phyloP scores from a whole-genome alignment of 305 asterid genomes.

The Ilex paraguariensis region DNA sequence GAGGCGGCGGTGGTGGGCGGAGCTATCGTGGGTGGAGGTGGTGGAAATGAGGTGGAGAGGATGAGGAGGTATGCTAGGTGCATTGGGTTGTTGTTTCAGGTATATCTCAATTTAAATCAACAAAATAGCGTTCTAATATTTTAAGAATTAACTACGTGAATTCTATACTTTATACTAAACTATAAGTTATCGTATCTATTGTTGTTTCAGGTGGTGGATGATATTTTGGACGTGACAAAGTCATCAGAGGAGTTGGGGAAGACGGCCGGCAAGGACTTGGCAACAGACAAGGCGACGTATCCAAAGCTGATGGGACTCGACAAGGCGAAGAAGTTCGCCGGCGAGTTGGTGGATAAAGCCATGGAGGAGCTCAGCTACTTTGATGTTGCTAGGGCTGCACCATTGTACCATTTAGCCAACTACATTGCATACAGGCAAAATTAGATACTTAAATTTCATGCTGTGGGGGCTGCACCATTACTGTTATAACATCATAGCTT shows the following conservation, averaged over 20 bases:
- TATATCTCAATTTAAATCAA: not conserved
- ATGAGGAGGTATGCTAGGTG: not conserved
- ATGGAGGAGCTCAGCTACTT: not conserved
- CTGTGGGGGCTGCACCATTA: too few species aligned
- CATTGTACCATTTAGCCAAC: not conserved
- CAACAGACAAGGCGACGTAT: not conserved
- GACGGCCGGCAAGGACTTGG: not conserved
- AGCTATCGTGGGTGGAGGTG: not conserved
- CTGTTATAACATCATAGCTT: too few species aligned
- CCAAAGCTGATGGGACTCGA: not conserved
- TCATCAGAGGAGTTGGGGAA: not conserved
- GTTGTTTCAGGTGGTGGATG: not conserved
- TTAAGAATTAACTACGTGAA: too few species aligned
- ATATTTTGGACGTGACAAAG: not conserved
- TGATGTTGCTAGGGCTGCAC: not conserved
- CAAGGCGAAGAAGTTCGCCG: not conserved
- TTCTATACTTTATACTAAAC: too few species aligned
- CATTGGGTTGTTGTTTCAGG: not conserved
- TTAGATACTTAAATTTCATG: not conserved
- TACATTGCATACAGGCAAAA: not conserved
- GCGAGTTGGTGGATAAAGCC: not conserved
- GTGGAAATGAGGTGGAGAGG: not conserved
- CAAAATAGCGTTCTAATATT: too few species aligned
- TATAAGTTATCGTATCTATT: not conserved
- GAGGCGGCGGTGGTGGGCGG: not conserved